Evolutionary conservation across 75 land plant species (phyloP).

Genomic region (Picea glauca): DNA sequence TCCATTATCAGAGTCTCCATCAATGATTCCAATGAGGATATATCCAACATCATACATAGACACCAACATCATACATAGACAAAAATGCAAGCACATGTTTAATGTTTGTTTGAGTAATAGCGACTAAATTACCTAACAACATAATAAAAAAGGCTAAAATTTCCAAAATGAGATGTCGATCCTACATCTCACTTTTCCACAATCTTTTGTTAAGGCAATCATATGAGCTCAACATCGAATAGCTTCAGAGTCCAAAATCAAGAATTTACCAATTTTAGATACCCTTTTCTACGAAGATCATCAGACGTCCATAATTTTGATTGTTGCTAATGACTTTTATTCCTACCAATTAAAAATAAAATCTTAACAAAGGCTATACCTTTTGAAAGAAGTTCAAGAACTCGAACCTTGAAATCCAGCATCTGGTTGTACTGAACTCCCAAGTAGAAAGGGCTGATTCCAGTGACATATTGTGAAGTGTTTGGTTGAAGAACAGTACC

Average conservation of each 20-base stretch:
- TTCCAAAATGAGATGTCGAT: neutral
- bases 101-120: neutral
- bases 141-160: neutral
- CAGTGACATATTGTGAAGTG: slow-evolving; percentile 56
- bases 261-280: too few relatives aligned
- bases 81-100: neutral
- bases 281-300: too few relatives aligned
- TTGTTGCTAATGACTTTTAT: too few relatives aligned
- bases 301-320: too few relatives aligned
- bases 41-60: neutral
- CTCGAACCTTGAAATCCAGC: slow-evolving; percentile 53
- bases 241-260: too few relatives aligned
- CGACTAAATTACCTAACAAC: neutral
- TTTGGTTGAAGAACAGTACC: slow-evolving; percentile 72
- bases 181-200: too few relatives aligned
- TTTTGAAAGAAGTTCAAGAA: slow-evolving; percentile 28
- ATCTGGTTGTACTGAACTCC: slow-evolving; percentile 74
- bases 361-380: slow-evolving; percentile 15
- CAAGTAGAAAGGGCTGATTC: slow-evolving; percentile 75
- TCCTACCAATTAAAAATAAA: too few relatives aligned
- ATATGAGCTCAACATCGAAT: too few relatives aligned
- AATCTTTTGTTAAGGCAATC: too few relatives aligned
- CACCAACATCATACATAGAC: neutral
- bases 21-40: neutral
- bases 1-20: too few relatives aligned